Conservation (phyloP, 1,284 basidiomycete species). For the Ustilago sp. region DNA sequence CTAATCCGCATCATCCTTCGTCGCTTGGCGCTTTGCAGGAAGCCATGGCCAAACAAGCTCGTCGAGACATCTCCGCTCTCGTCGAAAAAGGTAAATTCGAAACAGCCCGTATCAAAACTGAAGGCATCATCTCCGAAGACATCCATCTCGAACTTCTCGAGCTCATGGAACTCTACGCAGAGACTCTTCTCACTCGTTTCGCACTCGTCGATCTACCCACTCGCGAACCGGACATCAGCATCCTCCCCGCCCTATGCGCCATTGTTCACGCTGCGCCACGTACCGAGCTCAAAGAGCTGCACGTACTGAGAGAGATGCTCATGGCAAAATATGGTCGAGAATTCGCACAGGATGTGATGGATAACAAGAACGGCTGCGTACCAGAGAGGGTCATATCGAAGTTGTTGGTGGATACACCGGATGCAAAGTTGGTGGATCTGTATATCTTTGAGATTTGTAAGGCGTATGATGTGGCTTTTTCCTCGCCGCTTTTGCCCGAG, state of each 20-base stretch:
- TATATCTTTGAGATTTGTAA: conserved; percentile 61
- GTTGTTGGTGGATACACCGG: conserved; percentile 78
- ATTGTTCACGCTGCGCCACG: conserved; percentile 90
- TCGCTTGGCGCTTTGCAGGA: conserved; percentile 69
- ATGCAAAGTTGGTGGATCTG: conserved; percentile 80
- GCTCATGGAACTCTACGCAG: conserved; percentile 90
- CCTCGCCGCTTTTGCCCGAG: conserved; percentile 41
- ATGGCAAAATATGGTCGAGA: conserved; percentile 93
- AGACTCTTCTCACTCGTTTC: conserved; percentile 91
- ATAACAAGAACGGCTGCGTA: conserved; percentile 83
- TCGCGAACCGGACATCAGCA: conserved; percentile 85
- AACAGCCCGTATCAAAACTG: conserved; percentile 84
- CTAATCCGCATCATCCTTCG: not conserved
- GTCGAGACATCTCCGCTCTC: conserved; percentile 82
- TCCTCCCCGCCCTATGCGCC: conserved; percentile 79
- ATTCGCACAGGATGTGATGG: conserved; percentile 81
- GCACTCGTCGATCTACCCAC: conserved; percentile 83
- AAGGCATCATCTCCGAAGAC: conserved; percentile 86
- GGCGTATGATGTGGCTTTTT: conserved; percentile 59
- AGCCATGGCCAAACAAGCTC: conserved; percentile 85
- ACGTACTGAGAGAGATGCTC: conserved; percentile 88
- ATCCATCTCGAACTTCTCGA: conserved; percentile 74
- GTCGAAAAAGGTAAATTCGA: conserved; percentile 84
- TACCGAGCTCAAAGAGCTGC: conserved; percentile 81
- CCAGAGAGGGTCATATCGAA: conserved; percentile 82